A percentile compares a stretch with the other conserved stretches of the same genome.
phyloP scores from a whole-genome alignment of 2,329 filamentous ascomycete species.

The Phyllosticta citriasiana region DNA sequence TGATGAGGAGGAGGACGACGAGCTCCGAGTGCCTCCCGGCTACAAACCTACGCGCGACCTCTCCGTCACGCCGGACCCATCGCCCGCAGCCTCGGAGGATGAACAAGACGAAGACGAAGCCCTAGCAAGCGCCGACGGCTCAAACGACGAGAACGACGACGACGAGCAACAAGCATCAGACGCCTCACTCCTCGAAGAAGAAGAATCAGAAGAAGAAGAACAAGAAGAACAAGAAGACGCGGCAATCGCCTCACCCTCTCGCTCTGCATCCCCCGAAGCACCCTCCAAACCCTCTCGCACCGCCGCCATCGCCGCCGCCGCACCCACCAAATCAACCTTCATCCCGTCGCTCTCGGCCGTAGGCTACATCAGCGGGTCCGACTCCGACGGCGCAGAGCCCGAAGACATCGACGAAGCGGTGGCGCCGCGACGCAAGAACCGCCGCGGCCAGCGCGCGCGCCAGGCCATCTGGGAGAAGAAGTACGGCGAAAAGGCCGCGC shows the following conservation, averaged over 20 bases:
- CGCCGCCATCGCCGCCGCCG: conserved; percentile 14
- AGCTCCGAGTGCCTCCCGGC: background rate
- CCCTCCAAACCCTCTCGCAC: conserved; percentile 24
- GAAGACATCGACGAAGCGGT: conserved; percentile 46
- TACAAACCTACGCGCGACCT: conserved; percentile 7
- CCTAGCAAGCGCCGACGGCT: background rate
- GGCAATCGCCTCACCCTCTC: background rate
- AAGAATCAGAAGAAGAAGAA: too few species aligned
- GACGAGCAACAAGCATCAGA: background rate
- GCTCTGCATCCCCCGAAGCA: conserved; percentile 14
- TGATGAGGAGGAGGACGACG: conserved; percentile 19
- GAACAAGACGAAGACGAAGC: background rate
- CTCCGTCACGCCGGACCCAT: conserved; percentile 4
- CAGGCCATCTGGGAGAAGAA: conserved; percentile 75
- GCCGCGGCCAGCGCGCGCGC: conserved; percentile 65
- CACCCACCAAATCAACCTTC: conserved; percentile 46
- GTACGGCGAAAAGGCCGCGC: conserved; percentile 61
- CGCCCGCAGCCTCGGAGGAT: background rate
- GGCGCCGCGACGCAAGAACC: conserved; percentile 55
- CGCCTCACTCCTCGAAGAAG: too few species aligned
- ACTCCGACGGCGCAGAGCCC: conserved; percentile 47
- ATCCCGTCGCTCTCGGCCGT: conserved; percentile 66
- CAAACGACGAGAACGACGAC: background rate
- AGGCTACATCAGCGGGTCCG: conserved; percentile 69
- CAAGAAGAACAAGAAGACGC: too few species aligned